These are phyloP conservation scores for Hibiscus syriacus DNA, from an alignment of 345 rosid species.

Conservation along the genomic window DNA sequence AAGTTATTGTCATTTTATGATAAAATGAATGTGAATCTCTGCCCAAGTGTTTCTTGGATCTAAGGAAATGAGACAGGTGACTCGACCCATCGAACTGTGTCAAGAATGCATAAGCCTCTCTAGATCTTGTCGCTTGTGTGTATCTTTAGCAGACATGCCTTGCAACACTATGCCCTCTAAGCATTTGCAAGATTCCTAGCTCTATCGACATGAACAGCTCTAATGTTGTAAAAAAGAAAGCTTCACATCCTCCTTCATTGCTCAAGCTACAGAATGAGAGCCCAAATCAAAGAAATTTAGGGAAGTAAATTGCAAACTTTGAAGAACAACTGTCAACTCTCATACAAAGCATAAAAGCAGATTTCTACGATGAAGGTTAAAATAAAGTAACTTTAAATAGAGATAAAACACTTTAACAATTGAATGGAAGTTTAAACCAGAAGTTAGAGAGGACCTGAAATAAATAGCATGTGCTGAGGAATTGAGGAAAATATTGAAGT, in stretches of 20 bases:
- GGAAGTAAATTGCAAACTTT: slow-evolving; percentile 7
- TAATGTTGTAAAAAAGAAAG: slow-evolving; percentile 72
- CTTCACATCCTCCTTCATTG: slow-evolving; percentile 80
- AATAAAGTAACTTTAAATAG: neutral
- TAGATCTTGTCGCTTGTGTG: no score
- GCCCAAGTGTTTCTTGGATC: neutral
- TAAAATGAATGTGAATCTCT: neutral
- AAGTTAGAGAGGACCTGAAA: slow-evolving; percentile 1
- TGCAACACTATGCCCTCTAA: slow-evolving; percentile 51
- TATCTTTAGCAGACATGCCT: slow-evolving; percentile 47
- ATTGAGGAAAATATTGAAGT: neutral
- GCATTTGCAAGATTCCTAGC: slow-evolving; percentile 52
- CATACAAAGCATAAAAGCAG: neutral
- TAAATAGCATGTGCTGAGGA: neutral
- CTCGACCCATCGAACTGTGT: no score
- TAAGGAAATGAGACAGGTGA: no score
- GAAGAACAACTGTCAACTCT: neutral
- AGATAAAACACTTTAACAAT: neutral
- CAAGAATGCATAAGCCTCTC: no score
- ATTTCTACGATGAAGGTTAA: neutral
- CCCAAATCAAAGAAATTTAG: slow-evolving; percentile 88
- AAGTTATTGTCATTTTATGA: neutral
- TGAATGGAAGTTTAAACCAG: neutral
- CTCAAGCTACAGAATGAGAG: slow-evolving; percentile 65
- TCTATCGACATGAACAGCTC: slow-evolving; percentile 71